Evolutionary conservation across 257 asterid genomes (phyloP).

Genomic region (Penstemon eatonii): DNA sequence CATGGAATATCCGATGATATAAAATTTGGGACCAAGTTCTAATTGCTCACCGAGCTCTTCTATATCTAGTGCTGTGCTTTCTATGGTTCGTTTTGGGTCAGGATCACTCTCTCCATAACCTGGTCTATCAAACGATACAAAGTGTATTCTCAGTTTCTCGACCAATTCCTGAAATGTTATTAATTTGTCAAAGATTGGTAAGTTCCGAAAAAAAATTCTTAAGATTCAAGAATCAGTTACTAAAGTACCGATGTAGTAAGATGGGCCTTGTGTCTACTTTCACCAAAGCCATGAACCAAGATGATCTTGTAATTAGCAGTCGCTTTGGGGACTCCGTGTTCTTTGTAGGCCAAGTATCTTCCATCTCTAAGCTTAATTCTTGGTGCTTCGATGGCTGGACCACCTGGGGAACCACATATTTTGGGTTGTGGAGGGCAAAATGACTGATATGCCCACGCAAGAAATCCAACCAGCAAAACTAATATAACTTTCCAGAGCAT

Average conservation of each 20-base stretch:
- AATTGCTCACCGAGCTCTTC: conserved; percentile 72
- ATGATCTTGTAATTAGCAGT: conserved; percentile 63
- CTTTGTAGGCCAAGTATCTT: conserved; percentile 71
- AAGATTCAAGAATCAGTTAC: conserved; percentile 7
- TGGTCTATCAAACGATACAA: conserved; percentile 73
- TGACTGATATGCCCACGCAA: conserved; percentile 60
- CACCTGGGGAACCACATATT: conserved; percentile 60
- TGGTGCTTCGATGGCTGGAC: conserved; percentile 67
- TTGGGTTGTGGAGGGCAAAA: conserved; percentile 63
- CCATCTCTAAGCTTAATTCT: conserved; percentile 76
- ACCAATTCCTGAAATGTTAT: conserved; percentile 43
- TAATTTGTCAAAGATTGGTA: neutral
- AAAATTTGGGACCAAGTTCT: conserved; percentile 60
- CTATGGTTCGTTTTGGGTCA: conserved; percentile 53
- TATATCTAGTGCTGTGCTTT: conserved; percentile 59
- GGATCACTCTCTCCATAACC: conserved; percentile 91
- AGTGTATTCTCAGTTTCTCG: conserved; percentile 55
- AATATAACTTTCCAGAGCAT: conserved; percentile 52
- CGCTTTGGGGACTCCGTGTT: conserved; percentile 74
- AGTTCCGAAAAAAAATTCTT: neutral
- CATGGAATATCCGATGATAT: conserved; percentile 64
- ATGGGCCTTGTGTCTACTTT: conserved; percentile 54
- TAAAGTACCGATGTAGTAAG: conserved; percentile 54
- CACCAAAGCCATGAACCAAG: conserved; percentile 66
- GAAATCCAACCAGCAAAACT: conserved; percentile 45